Evolutionary conservation across 768 basidiomycete species (phyloP).

Genomic region (Lanmaoa rubissima): DNA sequence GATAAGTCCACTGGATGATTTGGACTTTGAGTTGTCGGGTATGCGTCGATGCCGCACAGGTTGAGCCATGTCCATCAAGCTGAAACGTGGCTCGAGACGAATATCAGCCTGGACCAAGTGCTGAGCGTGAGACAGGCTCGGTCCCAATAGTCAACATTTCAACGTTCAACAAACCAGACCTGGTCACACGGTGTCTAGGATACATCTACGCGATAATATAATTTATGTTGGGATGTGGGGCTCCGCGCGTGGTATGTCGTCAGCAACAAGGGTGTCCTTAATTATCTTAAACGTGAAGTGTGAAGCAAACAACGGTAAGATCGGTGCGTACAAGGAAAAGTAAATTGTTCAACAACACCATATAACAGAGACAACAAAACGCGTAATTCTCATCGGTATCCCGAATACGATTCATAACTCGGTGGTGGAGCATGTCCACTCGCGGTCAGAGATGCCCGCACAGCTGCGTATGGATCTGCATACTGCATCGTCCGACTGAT

Average conservation of each 20-base stretch:
- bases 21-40: not conserved
- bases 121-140: slow-evolving; percentile 19
- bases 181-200: not conserved
- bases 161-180: slow-evolving; percentile 3
- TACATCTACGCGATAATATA: slow-evolving; percentile 13
- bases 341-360: slow-evolving; percentile 3
- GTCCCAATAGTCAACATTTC: slow-evolving; percentile 9
- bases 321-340: slow-evolving; percentile 11
- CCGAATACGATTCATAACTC: slow-evolving; percentile 54
- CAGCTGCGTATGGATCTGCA: slow-evolving; percentile 84
- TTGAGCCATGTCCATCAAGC: slow-evolving; percentile 9
- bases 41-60: slow-evolving; percentile 4
- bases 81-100: not conserved
- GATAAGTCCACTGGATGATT: slow-evolving; percentile 41
- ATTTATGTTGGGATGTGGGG: slow-evolving; percentile 5
- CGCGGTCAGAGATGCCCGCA: slow-evolving; percentile 55
- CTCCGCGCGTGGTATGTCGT: slow-evolving; percentile 2
- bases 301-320: slow-evolving; percentile 9
- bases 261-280: slow-evolving; percentile 11
- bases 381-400: slow-evolving; percentile 40
- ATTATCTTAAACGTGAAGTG: slow-evolving; percentile 8
- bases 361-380: not conserved
- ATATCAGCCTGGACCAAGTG: slow-evolving; percentile 4
- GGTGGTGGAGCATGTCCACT: slow-evolving; percentile 40
- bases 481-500: slow-evolving; percentile 93